A percentile compares a stretch with the other conserved stretches of the same genome.
Conservation (phyloP, 169 alveolate species). For the Plasmodium adleri region DNA sequence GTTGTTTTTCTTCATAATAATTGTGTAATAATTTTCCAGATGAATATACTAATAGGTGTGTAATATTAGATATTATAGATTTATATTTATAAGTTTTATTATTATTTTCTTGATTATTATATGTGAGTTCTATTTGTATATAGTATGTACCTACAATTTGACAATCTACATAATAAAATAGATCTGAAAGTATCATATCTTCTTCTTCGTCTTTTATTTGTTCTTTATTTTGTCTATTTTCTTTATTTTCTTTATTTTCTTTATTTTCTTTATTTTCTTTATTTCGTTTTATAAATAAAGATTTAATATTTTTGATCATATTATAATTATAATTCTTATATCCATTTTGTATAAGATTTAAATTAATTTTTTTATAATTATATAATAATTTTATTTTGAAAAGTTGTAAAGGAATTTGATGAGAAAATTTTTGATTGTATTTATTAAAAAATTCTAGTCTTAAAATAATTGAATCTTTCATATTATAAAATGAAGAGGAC, state of each 20-base stretch:
- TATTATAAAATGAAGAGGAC: not conserved
- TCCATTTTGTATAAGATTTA: constrained; percentile 3
- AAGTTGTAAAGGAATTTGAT: constrained; percentile 5
- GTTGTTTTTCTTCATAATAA: no score
- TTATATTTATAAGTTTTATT: not conserved
- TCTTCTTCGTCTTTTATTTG: not conserved
- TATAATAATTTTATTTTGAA: constrained; percentile 26
- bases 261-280: not conserved
- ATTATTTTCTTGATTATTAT: constrained; percentile 2
- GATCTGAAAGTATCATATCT: constrained; percentile 3
- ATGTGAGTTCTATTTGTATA: constrained; percentile 65
- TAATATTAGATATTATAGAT: constrained; percentile 30
- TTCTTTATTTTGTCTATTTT: not conserved
- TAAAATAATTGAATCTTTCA: constrained; percentile 1
- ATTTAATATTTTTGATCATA: no score
- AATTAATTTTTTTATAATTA: constrained; percentile 19
- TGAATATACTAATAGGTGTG: constrained; percentile 18
- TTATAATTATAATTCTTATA: no score
- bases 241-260: not conserved
- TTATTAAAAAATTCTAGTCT: constrained; percentile 26
- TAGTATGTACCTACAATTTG: constrained; percentile 28
- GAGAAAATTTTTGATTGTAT: constrained; percentile 21
- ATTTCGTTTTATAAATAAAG: no score
- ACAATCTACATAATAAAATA: constrained; percentile 23
- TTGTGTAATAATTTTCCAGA: constrained; percentile 8